phyloP scores from a whole-genome alignment of 2,329 filamentous ascomycete species.

The Magnaporthiopsis rhizophila region DNA sequence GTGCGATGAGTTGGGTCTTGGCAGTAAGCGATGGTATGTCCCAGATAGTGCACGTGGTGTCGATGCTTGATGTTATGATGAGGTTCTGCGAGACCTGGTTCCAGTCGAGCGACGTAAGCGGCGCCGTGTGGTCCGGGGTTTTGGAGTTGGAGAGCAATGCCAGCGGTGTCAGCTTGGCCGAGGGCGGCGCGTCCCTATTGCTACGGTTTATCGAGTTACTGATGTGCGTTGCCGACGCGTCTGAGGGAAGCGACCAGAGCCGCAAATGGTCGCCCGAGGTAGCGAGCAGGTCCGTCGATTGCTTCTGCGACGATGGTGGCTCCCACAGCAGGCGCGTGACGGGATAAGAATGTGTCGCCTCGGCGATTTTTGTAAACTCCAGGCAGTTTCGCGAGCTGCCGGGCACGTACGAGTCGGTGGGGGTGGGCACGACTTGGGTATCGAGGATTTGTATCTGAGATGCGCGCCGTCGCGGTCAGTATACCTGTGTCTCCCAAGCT shows the following conservation, averaged over 20 bases:
- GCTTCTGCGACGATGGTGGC: constrained; percentile 87
- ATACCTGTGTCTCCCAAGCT: background rate
- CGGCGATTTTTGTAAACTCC: constrained; percentile 88
- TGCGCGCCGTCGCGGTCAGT: constrained; percentile 8
- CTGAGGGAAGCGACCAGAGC: constrained; percentile 81
- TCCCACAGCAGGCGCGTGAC: constrained; percentile 96
- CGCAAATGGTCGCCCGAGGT: constrained; percentile 92
- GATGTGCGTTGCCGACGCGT: constrained; percentile 46
- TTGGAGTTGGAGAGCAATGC: constrained; percentile 95
- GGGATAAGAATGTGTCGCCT: constrained; percentile 95
- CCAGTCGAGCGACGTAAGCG: constrained; percentile 94
- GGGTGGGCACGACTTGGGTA: constrained; percentile 67
- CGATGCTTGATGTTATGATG: constrained; percentile 97
- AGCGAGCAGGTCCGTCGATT: constrained; percentile 87
- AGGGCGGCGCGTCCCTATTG: constrained; percentile 43
- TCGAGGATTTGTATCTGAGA: constrained; percentile 91
- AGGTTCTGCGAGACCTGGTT: constrained; percentile 94
- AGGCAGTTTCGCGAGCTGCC: constrained; percentile 67
- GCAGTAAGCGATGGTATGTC: constrained; percentile 96
- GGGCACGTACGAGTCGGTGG: constrained; percentile 59
- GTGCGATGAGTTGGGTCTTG: constrained; percentile 95
- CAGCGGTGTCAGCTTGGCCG: constrained; percentile 81
- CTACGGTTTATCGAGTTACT: constrained; percentile 62
- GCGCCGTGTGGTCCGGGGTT: constrained; percentile 94
- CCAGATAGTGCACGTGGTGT: constrained; percentile 99